Base-by-base conservation (phyloP, 2,329 filamentous ascomycete genomes). In the Nothopassalora personata region DNA sequence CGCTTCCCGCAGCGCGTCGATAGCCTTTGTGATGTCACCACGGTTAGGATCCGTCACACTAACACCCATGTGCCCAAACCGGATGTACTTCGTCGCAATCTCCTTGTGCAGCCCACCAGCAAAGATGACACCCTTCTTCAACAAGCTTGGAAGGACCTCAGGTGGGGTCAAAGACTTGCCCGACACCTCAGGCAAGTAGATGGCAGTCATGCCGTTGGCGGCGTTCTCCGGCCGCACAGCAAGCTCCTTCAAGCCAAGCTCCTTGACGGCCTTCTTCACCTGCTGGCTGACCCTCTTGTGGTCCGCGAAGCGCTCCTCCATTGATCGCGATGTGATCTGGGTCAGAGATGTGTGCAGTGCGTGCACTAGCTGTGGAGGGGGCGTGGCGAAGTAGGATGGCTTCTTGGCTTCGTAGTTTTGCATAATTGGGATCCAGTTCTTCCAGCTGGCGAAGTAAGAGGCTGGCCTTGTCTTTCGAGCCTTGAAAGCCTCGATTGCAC, bases 391-490 rank as follows among this genome's bases (percentile, higher is more conserved):
- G 81, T 99, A 99, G 1, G 91, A 96, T 39, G 94, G 86, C 80
- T 97, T 99, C 81, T 92, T 91, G 64, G 91, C 90, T 79, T 99
- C 94, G 77, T 99, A 99, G 79, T 97, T 97, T 79, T 94, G 86
- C 93, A 99, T 97, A 76, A 99, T 88, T 10, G 93, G 93, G 58
- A 92, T 80, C 94, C 94, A 99, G 78, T 97, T 97, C 82, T 91
- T 92, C 81, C 97, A 90, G 11, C 90, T 96, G 57, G 90, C 92
- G 76, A 97, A 99, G 83, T 97, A 99, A 23, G 91, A 89, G 19
- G 86, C 83, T 1, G 92, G 90, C 11, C 88, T 88, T 10, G 86
- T 87, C 80, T 93, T 93, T 73, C 94, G 85, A 68, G 81, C 83
- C 76, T 93, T 85, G 76, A 95, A 89, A 10, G 80, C 79, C 70